Evolutionary conservation across 2,329 filamentous ascomycete species (phyloP).

Genomic region (Zymoseptoria tritici): DNA sequence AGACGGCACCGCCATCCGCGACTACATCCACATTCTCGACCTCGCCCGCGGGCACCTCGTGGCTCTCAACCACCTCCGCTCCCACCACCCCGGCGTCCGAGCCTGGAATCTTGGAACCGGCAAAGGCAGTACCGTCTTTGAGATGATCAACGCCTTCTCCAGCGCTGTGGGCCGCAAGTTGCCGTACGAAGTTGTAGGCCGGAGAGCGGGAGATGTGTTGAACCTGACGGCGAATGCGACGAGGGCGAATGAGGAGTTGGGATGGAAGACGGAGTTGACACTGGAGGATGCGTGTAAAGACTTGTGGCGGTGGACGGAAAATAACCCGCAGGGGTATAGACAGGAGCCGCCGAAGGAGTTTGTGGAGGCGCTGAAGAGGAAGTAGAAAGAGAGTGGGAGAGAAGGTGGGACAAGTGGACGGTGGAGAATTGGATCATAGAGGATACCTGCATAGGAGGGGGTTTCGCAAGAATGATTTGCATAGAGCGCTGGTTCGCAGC

Average conservation of each 20-base stretch:
- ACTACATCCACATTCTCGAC: slow-evolving; percentile 96
- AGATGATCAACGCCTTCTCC: slow-evolving; percentile 95
- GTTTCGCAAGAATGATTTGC: neutral
- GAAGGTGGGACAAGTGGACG: neutral
- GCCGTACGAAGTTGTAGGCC: slow-evolving; percentile 74
- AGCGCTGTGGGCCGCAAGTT: slow-evolving; percentile 77
- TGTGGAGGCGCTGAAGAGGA: slow-evolving; percentile 47
- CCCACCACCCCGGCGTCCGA: slow-evolving; percentile 77
- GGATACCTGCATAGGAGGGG: neutral
- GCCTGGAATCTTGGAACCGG: slow-evolving; percentile 97
- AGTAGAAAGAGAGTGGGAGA: slow-evolving; percentile 5
- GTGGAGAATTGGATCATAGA: neutral
- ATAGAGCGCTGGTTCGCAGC: neutral
- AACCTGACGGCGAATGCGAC: slow-evolving; percentile 89
- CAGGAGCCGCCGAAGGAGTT: slow-evolving; percentile 83
- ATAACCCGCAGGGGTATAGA: slow-evolving; percentile 91
- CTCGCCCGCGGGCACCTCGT: slow-evolving; percentile 78
- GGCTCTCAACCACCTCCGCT: slow-evolving; percentile 82
- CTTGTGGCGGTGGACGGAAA: slow-evolving; percentile 93
- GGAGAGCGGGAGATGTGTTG: slow-evolving; percentile 82
- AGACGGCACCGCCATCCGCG: slow-evolving; percentile 88
- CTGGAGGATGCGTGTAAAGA: slow-evolving; percentile 91
- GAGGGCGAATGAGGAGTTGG: slow-evolving; percentile 78
- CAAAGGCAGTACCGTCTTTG: slow-evolving; percentile 88
- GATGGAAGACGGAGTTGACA: slow-evolving; percentile 84